Evolutionary conservation across 805 yeast species (phyloP).

Genomic region (Jamesozyma spencerorum): DNA sequence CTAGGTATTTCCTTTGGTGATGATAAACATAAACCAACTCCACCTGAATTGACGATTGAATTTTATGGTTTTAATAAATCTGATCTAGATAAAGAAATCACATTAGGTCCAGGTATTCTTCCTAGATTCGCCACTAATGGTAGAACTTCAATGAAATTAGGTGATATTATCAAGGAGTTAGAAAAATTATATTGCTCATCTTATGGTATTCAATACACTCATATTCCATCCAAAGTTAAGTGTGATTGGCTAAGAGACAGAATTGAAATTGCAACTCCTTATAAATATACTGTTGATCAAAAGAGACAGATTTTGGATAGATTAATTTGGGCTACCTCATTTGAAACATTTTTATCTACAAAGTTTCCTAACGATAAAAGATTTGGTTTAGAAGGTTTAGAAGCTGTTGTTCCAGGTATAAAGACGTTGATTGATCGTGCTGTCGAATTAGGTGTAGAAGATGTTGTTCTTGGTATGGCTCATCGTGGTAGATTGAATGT

Average conservation of each 20-base stretch:
- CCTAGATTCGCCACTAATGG: conserved; percentile 74
- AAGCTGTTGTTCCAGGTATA: conserved; percentile 92
- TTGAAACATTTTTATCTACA: conserved; percentile 85
- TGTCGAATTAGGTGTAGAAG: conserved; percentile 88
- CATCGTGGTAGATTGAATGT: conserved; percentile 98
- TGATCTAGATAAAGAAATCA: conserved; percentile 74
- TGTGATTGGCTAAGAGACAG: conserved; percentile 99
- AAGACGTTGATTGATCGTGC: conserved; percentile 90
- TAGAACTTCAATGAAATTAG: conserved; percentile 54
- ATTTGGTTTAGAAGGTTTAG: conserved; percentile 98
- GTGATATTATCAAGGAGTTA: conserved; percentile 68
- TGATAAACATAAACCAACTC: conserved; percentile 42
- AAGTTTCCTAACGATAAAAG: conserved; percentile 98
- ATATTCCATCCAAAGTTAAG: conserved; percentile 87
- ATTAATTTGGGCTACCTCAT: conserved; percentile 90
- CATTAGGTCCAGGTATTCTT: conserved; percentile 94
- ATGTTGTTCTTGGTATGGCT: conserved; percentile 97
- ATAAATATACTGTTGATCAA: conserved; percentile 72
- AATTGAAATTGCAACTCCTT: conserved; percentile 86
- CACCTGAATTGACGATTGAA: conserved; percentile 84
- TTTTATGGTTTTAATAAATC: conserved; percentile 85
- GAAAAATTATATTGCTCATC: conserved; percentile 79
- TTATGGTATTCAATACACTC: conserved; percentile 92
- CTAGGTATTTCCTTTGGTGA: conserved; percentile 80
- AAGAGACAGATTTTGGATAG: conserved; percentile 95